These are phyloP conservation scores for Talaromyces sp. DNA, from an alignment of 2,329 filamentous ascomycete species.

Conservation along the genomic window DNA sequence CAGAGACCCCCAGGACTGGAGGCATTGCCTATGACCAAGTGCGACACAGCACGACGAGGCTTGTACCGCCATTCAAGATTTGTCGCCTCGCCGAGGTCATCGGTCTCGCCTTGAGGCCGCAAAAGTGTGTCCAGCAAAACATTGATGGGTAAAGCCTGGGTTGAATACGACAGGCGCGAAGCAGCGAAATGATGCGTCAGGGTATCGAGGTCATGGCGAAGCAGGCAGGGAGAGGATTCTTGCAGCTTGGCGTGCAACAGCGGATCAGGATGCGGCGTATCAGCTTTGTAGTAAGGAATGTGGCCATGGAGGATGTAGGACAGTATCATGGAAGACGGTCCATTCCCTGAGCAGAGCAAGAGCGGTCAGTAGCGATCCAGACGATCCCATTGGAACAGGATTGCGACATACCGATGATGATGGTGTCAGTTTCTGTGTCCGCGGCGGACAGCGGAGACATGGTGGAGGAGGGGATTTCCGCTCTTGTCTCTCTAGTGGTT, in stretches of 20 bases:
- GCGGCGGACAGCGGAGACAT: conserved; percentile 18
- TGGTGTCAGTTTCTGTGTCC: conserved; percentile 31
- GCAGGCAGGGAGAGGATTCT: conserved; percentile 36
- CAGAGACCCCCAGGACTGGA: conserved; percentile 52
- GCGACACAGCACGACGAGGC: conserved; percentile 46
- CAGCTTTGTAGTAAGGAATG: conserved; percentile 49
- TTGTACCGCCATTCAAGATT: conserved; percentile 51
- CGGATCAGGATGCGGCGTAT: conserved; percentile 50
- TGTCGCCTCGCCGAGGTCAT: conserved; percentile 44
- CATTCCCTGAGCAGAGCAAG: conserved; percentile 45
- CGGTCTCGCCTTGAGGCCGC: conserved; percentile 53
- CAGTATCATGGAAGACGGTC: conserved; percentile 56
- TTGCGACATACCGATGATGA: conserved; percentile 38
- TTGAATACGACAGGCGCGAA: conserved; percentile 55
- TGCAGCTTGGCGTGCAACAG: conserved; percentile 52
- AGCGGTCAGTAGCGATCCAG: conserved; percentile 11
- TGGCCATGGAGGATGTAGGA: conserved; percentile 59
- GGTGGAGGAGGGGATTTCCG: conserved; percentile 11
- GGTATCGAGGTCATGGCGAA: conserved; percentile 41
- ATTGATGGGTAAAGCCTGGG: conserved; percentile 55
- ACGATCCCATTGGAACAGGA: conserved; percentile 7
- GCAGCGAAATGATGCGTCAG: conserved; percentile 53
- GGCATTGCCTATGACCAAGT: conserved; percentile 50
- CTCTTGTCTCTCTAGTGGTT: background rate
- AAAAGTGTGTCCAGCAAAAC: conserved; percentile 55